Evolutionary conservation across 495 filamentous ascomycete species (phyloP).

Genomic region (Talaromyces thailandensis): DNA sequence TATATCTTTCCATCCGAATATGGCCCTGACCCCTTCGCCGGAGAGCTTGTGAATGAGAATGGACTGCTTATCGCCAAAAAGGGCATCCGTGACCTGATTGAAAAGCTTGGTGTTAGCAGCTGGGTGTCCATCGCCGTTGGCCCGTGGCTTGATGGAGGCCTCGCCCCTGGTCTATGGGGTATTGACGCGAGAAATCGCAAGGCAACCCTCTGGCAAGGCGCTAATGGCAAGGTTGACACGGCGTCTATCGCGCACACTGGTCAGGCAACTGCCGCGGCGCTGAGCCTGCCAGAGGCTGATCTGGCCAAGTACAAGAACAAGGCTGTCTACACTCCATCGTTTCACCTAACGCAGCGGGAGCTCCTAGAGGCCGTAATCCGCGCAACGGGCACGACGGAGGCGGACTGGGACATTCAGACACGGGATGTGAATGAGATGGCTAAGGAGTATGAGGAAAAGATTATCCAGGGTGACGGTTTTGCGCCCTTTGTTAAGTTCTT

Average conservation of each 20-base stretch:
- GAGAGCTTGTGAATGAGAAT: constrained; percentile 23
- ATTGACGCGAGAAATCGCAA: constrained; percentile 31
- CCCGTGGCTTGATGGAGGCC: constrained; percentile 42
- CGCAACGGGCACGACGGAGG: constrained; percentile 39
- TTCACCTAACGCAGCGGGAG: constrained; percentile 40
- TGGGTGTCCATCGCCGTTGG: constrained; percentile 40
- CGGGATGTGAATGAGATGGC: no score
- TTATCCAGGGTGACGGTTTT: no score
- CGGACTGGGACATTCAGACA: constrained; percentile 45
- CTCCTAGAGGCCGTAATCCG: constrained; percentile 43
- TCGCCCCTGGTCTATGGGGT: constrained; percentile 21
- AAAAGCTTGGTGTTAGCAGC: constrained; percentile 31
- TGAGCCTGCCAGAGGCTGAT: constrained; percentile 35
- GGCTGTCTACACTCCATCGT: constrained; percentile 32
- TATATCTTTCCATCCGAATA: constrained; percentile 57
- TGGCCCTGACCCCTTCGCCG: constrained; percentile 30
- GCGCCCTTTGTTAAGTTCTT: no score
- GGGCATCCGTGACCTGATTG: constrained; percentile 22
- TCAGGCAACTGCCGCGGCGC: no score
- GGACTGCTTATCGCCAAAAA: constrained; percentile 11
- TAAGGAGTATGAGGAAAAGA: no score
- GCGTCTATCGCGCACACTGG: no score
- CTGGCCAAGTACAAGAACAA: constrained; percentile 29
- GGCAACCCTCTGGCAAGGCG: constrained; percentile 13
- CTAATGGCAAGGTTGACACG: no score